phyloP scores from a whole-genome alignment of 1,284 basidiomycete genomes.

The Trametes hirsuta region DNA sequence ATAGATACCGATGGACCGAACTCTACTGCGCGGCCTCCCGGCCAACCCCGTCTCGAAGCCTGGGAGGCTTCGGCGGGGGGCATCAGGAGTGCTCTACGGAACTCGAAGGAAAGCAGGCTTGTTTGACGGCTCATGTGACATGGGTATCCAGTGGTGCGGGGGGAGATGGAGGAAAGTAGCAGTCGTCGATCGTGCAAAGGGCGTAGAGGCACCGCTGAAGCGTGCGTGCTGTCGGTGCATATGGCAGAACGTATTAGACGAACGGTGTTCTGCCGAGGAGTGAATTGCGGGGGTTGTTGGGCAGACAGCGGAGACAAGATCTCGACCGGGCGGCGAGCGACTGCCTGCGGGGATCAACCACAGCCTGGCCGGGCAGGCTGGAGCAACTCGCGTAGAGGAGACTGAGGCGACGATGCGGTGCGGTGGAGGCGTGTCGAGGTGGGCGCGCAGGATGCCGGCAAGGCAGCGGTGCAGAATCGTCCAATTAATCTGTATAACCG shows the following conservation, averaged over 20 bases:
- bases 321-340: constrained; percentile 22
- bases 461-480: constrained; percentile 6
- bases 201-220: constrained; percentile 17
- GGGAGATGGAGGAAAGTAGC: constrained; percentile 19
- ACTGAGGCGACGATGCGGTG: constrained; percentile 2
- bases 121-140: constrained; percentile 28
- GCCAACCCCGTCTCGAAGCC: constrained; percentile 27
- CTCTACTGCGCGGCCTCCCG: constrained; percentile 27
- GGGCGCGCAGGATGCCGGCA: constrained; percentile 8
- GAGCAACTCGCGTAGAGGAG: background rate
- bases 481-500: constrained; percentile 21
- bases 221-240: constrained; percentile 8
- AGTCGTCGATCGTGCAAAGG: constrained; percentile 28
- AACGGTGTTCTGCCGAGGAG: constrained; percentile 23
- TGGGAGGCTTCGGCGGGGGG: constrained; percentile 28
- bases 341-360: constrained; percentile 27
- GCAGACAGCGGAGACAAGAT: constrained; percentile 14
- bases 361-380: background rate
- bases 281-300: constrained; percentile 23
- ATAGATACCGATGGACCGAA: constrained; percentile 37
- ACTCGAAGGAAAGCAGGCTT: constrained; percentile 22
- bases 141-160: constrained; percentile 14
- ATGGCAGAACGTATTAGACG: constrained; percentile 25
- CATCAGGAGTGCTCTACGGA: constrained; percentile 28
- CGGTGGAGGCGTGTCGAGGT: constrained; percentile 13